Evolutionary conservation across 2,329 filamentous ascomycete species (phyloP).

Genomic region (Colletotrichum sp.): DNA sequence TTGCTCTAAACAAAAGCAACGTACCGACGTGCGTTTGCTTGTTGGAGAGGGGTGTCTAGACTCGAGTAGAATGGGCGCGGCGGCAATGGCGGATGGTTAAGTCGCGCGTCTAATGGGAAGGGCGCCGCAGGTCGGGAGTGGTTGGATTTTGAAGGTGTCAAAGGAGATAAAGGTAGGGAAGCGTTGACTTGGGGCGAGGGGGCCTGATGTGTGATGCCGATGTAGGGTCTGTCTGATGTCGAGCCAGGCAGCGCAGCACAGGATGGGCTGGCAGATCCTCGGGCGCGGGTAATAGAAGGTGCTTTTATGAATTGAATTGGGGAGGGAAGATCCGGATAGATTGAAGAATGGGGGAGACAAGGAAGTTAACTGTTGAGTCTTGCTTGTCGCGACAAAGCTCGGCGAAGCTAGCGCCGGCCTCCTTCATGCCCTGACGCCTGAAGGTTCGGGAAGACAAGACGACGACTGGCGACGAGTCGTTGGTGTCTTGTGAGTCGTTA

Average conservation of each 20-base stretch:
- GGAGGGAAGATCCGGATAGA: constrained; percentile 10
- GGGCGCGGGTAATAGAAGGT: constrained; percentile 19
- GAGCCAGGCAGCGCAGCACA: constrained; percentile 18
- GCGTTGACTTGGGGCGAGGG: constrained; percentile 20
- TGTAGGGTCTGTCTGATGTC: constrained; percentile 22
- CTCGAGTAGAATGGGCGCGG: not conserved
- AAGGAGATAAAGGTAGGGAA: constrained; percentile 20
- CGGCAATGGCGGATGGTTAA: constrained; percentile 1
- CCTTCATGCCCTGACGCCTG: constrained; percentile 22
- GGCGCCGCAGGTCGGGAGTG: not conserved
- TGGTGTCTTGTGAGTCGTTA: constrained; percentile 21
- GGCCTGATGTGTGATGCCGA: constrained; percentile 18
- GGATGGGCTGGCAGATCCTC: constrained; percentile 19
- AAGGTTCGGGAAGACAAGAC: constrained; percentile 21
- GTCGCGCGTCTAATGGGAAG: constrained; percentile 1
- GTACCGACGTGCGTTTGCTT: not conserved
- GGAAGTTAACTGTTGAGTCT: constrained; percentile 21
- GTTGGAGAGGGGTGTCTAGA: not conserved
- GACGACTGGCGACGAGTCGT: constrained; percentile 22
- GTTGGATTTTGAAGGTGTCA: not conserved
- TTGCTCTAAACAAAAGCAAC: not conserved
- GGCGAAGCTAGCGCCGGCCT: constrained; percentile 21
- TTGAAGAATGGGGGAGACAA: constrained; percentile 18
- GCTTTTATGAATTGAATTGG: constrained; percentile 21
- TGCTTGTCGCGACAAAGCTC: constrained; percentile 23